Evolutionary conservation across 176 grass and related monocot species (phyloP), one percentile per base, ranked within the genome.

Genomic region (Carex cristatella): DNA sequence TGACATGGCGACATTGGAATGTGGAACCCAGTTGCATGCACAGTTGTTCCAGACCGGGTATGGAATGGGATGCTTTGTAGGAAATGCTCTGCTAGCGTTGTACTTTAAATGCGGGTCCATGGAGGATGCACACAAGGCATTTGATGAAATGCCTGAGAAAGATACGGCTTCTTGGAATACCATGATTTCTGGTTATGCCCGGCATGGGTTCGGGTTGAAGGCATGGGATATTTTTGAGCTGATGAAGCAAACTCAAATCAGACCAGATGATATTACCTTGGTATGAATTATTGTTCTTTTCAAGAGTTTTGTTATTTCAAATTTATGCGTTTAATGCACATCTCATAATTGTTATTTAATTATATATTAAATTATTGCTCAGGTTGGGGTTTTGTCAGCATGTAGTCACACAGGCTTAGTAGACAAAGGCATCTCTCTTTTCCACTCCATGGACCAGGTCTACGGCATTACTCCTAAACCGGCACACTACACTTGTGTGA

Each of bases 131-230:
- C 79, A 63, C 30, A 89, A 89, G 81, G 88, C 85, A 57, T 98
- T 98, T 79, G 88, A 95, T 56, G 90, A 94, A 85, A 94, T 98
- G 96, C 85, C 69, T 46, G 96, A 94, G 60, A 95, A 61, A 80
- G 96, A 98, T 80, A 76, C 84, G 32, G 90, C 93, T 81, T 98
- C 96, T 5, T 98, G 96, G 96, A 98, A 98, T 77, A 98, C 96
- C 66, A 90, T 94, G 89, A 94, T 95, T 88, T 88, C 87, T 6
- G 96, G 93, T 49, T 98, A 92, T 84, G 91, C 89, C 8, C 81
- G 91, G 12, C 96, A 98, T 5, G 96, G 96, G 58, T 95, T 95
- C 82, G 93, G 93, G 44, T 90, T 83, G 23, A 86, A 92, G 73
- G 91, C 96, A 51, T 76, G 91, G 71, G 84, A 92, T 48, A 38